Evolutionary conservation across 108 stramenopile genomes (phyloP), one percentile per base, ranked within the genome.

Genomic region (Fragilariopsis cylindrus): DNA sequence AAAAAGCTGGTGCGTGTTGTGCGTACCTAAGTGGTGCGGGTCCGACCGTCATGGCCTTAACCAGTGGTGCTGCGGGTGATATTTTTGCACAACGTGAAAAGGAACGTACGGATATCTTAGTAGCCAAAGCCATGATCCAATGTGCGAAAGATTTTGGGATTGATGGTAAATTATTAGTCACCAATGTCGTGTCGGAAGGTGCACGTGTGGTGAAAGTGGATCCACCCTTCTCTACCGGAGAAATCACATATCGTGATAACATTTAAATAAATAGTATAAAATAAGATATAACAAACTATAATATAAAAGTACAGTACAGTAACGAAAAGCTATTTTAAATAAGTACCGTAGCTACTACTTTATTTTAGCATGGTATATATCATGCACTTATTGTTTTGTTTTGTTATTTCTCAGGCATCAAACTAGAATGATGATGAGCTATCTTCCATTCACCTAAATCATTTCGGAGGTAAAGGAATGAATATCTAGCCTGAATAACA

Each of bases 11-110:
- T 43, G 98, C 98, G 8, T 85, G 87, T 70, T 97, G 95, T 82
- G 92, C 95, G 39, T 99, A 95, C 81, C 76, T 97, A 57, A 88
- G 86, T 71, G 98, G 98, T 5, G 98, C 99, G 1, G 99, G 99
- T 18, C 99, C 99, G 2, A 97, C 98, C 11, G 97, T 99, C 46
- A 96, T 98, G 95, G 98, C 99, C 1, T 82, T 98, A 74, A 98
- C 97, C 16, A 91, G 90, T 57, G 99, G 99, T 7, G 97, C 96
- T 11, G 84, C 85, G 53, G 99, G 99, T 15, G 99, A 99, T 82
- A 97, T 99, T 65, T 99, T 99, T 80, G 94, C 97, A 30, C 99
- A 99, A 74, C 76, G 93, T 71, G 88, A 93, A 72, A 96, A 94
- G 82, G 98, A 99, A 77, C 86, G 98, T 49, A 94, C 92, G 3